Base-by-base conservation (phyloP, 108 stramenopile genomes). In the Cyclostephanos tholiformis region DNA sequence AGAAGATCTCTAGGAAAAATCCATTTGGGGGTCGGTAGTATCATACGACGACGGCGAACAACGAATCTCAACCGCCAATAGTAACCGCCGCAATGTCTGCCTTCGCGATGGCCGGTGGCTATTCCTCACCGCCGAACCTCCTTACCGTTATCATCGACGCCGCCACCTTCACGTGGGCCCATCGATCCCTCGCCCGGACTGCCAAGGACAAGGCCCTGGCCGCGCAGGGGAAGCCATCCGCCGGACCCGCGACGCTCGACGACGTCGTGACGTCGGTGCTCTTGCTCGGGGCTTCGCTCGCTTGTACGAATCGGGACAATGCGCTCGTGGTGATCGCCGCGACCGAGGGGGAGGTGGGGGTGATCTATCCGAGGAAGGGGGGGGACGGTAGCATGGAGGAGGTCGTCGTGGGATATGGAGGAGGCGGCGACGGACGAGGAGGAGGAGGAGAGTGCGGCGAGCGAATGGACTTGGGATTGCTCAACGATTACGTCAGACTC, bases 301-400 rank as follows among this genome's bases (percentile, higher is more conserved):
- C 65, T 4, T 77, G 76, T 46, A 44, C 86, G n/a, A 82, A 93
- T 55, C 82, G 89, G 14, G 87, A 90, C 14, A 76, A 88, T 66
- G 87, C 75, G 3, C 26, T 89, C 32, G 67, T 91, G n/a, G 71
- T 95, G 9, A 77, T 95, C n/a, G 94, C 75, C 16, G 89, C 88
- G 4, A 89, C 91, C 9, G 88, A 84, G 20, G 81, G 80, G 67
- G 88, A 89, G 53, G 67, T 65, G 26, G 88, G 87, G 5, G 77
- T 93, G 2, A 49, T 95, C 7, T 86, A 91, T 76, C 94, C 94
- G 11, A 74, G 90, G 23, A 88, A 90, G 67, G 88, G 91, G 62
- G 77, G 84, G 13, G 64, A 86, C 53, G 86, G 60, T 32, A 43
- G 69, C 66, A 66, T 88, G 88, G 64, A 69, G 12, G 58, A 62